These are phyloP conservation scores for Candida gorgasii DNA, from an alignment of 805 yeast genomes.

Conservation along the genomic window DNA sequence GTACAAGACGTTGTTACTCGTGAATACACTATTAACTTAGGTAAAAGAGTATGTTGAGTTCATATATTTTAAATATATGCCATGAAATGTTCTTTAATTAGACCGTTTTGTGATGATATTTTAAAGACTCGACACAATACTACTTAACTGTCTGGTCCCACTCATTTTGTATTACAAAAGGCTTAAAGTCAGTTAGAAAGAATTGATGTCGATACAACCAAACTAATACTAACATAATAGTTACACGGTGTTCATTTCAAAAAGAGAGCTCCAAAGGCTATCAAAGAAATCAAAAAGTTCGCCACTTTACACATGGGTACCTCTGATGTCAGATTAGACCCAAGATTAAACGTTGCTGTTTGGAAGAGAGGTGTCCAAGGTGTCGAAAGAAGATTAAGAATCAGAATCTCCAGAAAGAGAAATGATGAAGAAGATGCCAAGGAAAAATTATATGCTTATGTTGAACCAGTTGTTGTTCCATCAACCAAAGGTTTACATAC, in stretches of 20 bases:
- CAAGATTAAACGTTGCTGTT: conserved; percentile 95
- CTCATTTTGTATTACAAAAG: too few species aligned
- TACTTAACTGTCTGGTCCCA: too few species aligned
- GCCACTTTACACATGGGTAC: conserved; percentile 99
- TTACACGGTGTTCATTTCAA: conserved; percentile 98
- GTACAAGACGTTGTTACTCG: conserved; percentile 99
- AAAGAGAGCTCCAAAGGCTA: conserved; percentile 99
- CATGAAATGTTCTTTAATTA: neutral
- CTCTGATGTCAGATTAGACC: conserved; percentile 97
- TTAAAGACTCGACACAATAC: conserved; percentile 1
- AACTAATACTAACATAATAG: conserved; percentile 49
- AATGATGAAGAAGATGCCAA: conserved; percentile 99
- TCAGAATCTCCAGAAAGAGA: conserved; percentile 99
- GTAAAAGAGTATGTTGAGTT: conserved; percentile 86
- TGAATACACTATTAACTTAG: conserved; percentile 99
- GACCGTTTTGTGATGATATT: neutral
- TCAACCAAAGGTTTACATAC: conserved; percentile 97
- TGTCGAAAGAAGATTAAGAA: conserved; percentile 96
- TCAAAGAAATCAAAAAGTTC: conserved; percentile 98
- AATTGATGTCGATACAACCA: conserved; percentile 1
- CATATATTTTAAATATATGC: conserved; percentile 7
- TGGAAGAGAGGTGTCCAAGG: conserved; percentile 99
- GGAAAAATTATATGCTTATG: conserved; percentile 96
- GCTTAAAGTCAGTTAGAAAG: neutral
- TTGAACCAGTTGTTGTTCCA: conserved; percentile 95